phyloP scores from a whole-genome alignment of 1,139 yeast genomes.

The Saccharomyces hybrid region DNA sequence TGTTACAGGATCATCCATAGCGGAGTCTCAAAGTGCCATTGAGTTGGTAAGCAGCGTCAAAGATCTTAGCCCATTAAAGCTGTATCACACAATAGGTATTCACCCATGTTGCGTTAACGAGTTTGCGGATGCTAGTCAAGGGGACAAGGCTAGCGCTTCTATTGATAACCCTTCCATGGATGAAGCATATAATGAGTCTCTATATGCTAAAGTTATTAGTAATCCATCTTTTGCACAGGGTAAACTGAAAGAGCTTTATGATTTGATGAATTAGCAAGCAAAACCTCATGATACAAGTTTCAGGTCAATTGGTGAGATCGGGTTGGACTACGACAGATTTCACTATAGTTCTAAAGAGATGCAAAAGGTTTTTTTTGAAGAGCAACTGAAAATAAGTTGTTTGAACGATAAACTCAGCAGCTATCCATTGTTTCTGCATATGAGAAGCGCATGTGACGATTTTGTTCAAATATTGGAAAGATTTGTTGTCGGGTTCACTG shows the following conservation, averaged over 20 bases:
- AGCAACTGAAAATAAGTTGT: conserved; percentile 46
- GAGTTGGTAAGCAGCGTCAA: conserved; percentile 34
- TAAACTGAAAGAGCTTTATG: conserved; percentile 36
- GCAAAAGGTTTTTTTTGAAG: conserved; percentile 59
- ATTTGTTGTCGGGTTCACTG: conserved; percentile 37
- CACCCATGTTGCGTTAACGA: conserved; percentile 85
- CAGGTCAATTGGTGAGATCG: conserved; percentile 81
- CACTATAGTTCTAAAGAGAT: conserved; percentile 61
- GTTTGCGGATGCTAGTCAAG: conserved; percentile 33
- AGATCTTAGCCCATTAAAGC: conserved; percentile 25
- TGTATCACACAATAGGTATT: conserved; percentile 78
- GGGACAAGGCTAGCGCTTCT: conserved; percentile 7
- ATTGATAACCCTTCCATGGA: conserved; percentile 21
- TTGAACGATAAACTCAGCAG: conserved; percentile 8
- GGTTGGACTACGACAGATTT: conserved; percentile 86
- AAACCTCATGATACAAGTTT: conserved; percentile 35
- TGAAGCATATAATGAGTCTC: conserved; percentile 20
- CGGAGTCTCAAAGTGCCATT: conserved; percentile 49
- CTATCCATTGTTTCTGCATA: conserved; percentile 78
- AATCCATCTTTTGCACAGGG: conserved; percentile 9
- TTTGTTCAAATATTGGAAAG: conserved; percentile 58
- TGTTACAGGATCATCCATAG: conserved; percentile 72
- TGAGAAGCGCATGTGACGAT: conserved; percentile 83
- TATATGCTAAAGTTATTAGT: conserved; percentile 37
- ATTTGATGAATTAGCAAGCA: conserved; percentile 37